phyloP scores from a whole-genome alignment of 2,329 filamentous ascomycete species.

The Byssothecium circinans region DNA sequence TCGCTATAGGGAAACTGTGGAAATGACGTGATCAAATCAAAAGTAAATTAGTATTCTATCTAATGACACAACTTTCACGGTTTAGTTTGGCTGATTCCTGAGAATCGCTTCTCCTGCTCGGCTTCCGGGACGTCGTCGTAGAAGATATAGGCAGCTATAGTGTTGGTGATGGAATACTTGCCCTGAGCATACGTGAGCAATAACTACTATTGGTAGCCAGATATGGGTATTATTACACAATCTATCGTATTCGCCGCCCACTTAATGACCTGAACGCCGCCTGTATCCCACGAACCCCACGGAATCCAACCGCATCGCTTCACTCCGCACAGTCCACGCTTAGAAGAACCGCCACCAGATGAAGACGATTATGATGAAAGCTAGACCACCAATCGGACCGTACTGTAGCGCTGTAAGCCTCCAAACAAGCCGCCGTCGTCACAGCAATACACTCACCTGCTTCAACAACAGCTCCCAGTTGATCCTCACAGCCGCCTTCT shows the following conservation, averaged over 20 bases:
- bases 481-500: constrained; percentile 87
- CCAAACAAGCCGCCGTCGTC: not conserved
- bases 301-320: not conserved
- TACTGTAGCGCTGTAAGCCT: constrained; percentile 57
- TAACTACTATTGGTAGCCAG: no score
- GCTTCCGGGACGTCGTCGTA: constrained; percentile 35
- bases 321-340: constrained; percentile 13
- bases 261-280: not conserved
- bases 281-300: not conserved
- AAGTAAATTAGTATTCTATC: no score
- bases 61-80: no score
- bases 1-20: no score
- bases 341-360: constrained; percentile 93
- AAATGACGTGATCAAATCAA: no score
- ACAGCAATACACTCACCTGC: constrained; percentile 58
- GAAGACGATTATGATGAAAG: constrained; percentile 80
- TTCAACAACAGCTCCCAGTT: constrained; percentile 97
- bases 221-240: constrained; percentile 24
- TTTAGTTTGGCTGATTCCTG: no score
- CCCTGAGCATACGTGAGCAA: no score
- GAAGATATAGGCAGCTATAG: constrained; percentile 14
- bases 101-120: constrained; percentile 25
- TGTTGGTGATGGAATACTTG: constrained; percentile 3
- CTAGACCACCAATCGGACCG: constrained; percentile 82
- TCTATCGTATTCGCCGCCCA: constrained; percentile 1